These are phyloP conservation scores for Euphorbia lathyris DNA, from an alignment of 345 rosid species.

Conservation along the genomic window DNA sequence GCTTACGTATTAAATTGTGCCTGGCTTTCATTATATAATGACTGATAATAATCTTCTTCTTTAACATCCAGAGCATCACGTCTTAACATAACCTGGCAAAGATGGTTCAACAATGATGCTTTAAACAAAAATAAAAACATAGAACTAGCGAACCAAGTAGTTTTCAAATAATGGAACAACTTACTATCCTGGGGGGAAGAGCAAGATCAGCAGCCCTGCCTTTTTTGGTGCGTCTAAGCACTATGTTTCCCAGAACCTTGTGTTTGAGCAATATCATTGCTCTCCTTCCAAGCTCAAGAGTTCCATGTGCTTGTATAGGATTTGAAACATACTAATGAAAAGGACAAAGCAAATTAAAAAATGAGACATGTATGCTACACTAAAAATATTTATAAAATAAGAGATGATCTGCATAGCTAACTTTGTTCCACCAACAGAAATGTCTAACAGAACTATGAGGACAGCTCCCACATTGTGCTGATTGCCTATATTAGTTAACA, in stretches of 20 bases:
- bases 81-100: conserved; percentile 66
- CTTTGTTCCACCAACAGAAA: conserved; percentile 99
- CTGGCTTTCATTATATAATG: conserved; percentile 80
- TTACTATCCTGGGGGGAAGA: conserved; percentile 91
- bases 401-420: conserved; percentile 30
- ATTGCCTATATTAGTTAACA: conserved; percentile 38
- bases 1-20: conserved; percentile 85
- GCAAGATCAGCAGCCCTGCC: conserved; percentile 99
- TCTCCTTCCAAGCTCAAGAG: conserved; percentile 44
- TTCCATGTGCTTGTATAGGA: conserved; percentile 59
- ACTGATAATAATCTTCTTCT: conserved; percentile 84
- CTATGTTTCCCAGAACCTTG: conserved; percentile 62
- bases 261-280: conserved; percentile 92
- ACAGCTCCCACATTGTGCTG: conserved; percentile 57
- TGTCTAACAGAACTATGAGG: conserved; percentile 83
- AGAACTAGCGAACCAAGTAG: conserved; percentile 3
- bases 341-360: conserved; percentile 1
- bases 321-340: conserved; percentile 60
- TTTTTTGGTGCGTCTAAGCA: conserved; percentile 84
- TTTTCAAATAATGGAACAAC: conserved; percentile 21
- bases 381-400: not conserved
- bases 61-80: conserved; percentile 75
- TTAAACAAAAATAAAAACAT: conserved; percentile 1
- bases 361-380: not conserved
- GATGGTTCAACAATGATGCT: not conserved